Evolutionary conservation across 441 rosid species (phyloP).

Genomic region (Syzygium syzygioides): DNA sequence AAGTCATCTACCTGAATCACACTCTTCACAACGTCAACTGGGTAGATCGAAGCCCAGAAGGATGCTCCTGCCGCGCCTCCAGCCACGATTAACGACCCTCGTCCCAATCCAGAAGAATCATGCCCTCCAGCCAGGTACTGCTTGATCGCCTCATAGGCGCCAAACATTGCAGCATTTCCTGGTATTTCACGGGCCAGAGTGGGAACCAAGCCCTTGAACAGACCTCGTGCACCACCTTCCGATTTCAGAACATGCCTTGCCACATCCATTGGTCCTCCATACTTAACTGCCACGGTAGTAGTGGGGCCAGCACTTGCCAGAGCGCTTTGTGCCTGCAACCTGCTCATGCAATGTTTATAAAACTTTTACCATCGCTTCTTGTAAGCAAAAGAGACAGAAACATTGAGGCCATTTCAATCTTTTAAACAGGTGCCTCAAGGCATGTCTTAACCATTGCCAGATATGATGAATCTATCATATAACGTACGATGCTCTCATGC

Average conservation of each 20-base stretch:
- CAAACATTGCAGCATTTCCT: constrained; percentile 88
- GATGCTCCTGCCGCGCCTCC: constrained; percentile 91
- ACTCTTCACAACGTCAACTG: constrained; percentile 90
- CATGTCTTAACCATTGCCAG: neutral
- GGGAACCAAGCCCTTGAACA: constrained; percentile 87
- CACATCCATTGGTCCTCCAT: constrained; percentile 96
- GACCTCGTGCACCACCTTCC: constrained; percentile 75
- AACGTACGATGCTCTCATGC: neutral
- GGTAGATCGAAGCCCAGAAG: constrained; percentile 78
- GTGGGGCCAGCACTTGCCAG: constrained; percentile 46
- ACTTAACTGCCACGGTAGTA: constrained; percentile 53
- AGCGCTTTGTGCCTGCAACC: constrained; percentile 94
- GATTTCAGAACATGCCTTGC: constrained; percentile 75
- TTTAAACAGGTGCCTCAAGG: neutral
- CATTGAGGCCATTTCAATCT: neutral
- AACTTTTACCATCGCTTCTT: neutral
- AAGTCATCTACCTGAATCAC: constrained; percentile 84
- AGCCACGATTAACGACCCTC: constrained; percentile 70
- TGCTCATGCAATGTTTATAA: constrained; percentile 11
- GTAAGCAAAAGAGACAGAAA: neutral
- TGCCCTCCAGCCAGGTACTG: constrained; percentile 72
- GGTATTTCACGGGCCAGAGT: constrained; percentile 90
- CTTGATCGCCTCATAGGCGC: constrained; percentile 68
- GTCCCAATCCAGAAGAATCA: constrained; percentile 82
- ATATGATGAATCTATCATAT: neutral